Evolutionary conservation across 805 yeast species (phyloP).

Genomic region (Hanseniaspora guilliermondii): DNA sequence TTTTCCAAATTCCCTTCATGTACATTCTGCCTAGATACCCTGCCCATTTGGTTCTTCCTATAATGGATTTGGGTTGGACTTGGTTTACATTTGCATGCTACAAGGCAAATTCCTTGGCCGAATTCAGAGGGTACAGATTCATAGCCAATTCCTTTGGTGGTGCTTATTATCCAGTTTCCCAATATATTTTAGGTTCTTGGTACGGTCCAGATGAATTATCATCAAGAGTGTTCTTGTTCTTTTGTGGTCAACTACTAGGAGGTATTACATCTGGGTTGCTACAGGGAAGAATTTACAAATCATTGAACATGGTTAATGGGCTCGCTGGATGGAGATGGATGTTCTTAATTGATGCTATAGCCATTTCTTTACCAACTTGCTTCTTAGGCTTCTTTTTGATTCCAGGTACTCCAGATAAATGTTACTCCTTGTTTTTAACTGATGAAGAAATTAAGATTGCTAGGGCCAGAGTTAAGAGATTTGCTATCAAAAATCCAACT

Average conservation of each 20-base stretch:
- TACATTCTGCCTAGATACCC: constrained; percentile 46
- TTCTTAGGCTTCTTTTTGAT: constrained; percentile 36
- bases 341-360: constrained; percentile 50
- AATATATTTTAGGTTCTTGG: constrained; percentile 49
- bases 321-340: constrained; percentile 57
- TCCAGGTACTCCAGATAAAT: constrained; percentile 51
- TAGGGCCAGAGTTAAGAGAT: constrained; percentile 31
- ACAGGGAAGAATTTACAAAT: constrained; percentile 33
- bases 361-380: constrained; percentile 37
- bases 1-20: constrained; percentile 56
- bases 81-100: constrained; percentile 48
- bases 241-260: constrained; percentile 40
- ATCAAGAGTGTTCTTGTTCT: constrained; percentile 51
- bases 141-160: constrained; percentile 61
- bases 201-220: constrained; percentile 46
- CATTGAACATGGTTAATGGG: constrained; percentile 35
- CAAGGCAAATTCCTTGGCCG: constrained; percentile 36
- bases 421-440: constrained; percentile 42
- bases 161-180: constrained; percentile 51
- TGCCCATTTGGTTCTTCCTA: constrained; percentile 36
- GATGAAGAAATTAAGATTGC: constrained; percentile 50
- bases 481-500: constrained; percentile 25
- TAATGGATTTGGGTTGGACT: constrained; percentile 57
- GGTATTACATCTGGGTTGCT: constrained; percentile 45
- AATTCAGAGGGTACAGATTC: constrained; percentile 51